Evolutionary conservation across 1,284 basidiomycete genomes (phyloP), one percentile per base, ranked within the genome.

Genomic region (Chalciporus piperatoides): DNA sequence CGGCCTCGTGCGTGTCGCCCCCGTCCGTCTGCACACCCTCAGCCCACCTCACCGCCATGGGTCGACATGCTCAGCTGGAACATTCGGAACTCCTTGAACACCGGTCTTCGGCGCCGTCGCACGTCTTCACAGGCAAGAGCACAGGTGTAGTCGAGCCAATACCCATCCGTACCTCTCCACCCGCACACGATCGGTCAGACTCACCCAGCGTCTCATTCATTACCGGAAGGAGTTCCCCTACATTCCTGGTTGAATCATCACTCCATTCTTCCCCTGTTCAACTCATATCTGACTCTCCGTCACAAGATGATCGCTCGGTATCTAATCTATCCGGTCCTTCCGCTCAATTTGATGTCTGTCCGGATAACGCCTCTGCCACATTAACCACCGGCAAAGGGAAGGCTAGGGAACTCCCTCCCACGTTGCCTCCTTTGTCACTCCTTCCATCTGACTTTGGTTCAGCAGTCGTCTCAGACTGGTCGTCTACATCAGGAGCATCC

Each of bases 341-440:
- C 24, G n/a, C 9, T 37, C 45, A 52, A 45, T 55, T 46, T 46
- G 46, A 60, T 47, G 53, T 11, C 40, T 50, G 48, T 17, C 36
- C 25, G 30, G 53, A 59, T 33, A 44, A 40, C 32, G 37, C 48
- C 36, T 21, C 44, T 52, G 59, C 65, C 60, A 59, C 61, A 14
- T 56, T 60, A 48, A 45, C 52, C 25, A 49, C 51, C 25, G 50
- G 46, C 59, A 82, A 80, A 68, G 84, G 81, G 53, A 87, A 86
- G 63, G 77, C 68, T 51, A 79, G 67, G 60, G 84, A 84, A 54
- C 63, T 67, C 27, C 76, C 82, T 36, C 81, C 84, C 51, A 73
- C 73, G 58, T 73, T 86, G 50, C 81, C 84, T 49, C 82, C 84
- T 53, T 69, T 87, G 54, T 71, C 73, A 28, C 81, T 88, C 59